Percentiles rank a stretch among this genome's conserved stretches.
Conservation (phyloP, 352 stramenopile species). For the Phytophthora hybrid region DNA sequence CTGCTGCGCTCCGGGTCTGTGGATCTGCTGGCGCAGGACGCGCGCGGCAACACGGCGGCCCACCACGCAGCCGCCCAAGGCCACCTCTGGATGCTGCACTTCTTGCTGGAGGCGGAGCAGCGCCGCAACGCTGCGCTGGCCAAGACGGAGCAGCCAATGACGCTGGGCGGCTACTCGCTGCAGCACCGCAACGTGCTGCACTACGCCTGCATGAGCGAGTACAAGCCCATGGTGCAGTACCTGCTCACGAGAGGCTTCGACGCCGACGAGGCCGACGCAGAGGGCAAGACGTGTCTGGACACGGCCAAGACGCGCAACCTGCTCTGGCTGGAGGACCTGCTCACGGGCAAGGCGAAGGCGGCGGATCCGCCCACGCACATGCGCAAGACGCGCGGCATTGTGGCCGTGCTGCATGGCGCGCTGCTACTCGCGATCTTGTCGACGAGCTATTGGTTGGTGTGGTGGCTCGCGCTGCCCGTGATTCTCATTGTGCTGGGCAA, state of each 20-base stretch:
- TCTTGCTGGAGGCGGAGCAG: constrained; percentile 62
- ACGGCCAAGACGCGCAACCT: constrained; percentile 47
- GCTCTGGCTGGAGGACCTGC: constrained; percentile 58
- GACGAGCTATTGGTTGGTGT: constrained; percentile 74
- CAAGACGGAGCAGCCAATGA: constrained; percentile 25
- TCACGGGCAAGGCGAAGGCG: constrained; percentile 48
- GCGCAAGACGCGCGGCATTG: constrained; percentile 57
- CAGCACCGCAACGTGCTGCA: constrained; percentile 58
- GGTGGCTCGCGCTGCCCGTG: constrained; percentile 71
- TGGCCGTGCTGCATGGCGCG: constrained; percentile 58
- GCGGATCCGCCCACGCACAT: constrained; percentile 60
- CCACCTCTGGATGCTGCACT: constrained; percentile 82
- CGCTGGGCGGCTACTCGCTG: constrained; percentile 44
- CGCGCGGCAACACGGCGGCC: constrained; percentile 66
- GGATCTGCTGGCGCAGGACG: constrained; percentile 61
- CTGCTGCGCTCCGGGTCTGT: constrained; percentile 63
- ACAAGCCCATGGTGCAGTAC: constrained; percentile 79
- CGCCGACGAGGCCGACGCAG: constrained; percentile 50
- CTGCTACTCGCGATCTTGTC: constrained; percentile 62
- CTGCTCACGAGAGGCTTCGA: constrained; percentile 67
- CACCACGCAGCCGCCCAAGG: constrained; percentile 77
- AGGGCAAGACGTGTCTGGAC: constrained; percentile 57
- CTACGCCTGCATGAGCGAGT: constrained; percentile 68
- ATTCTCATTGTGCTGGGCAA: constrained; percentile 64
- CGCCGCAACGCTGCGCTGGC: constrained; percentile 31